Conservation (phyloP, 1,139 yeast species). For the Kodamaea suecica region DNA sequence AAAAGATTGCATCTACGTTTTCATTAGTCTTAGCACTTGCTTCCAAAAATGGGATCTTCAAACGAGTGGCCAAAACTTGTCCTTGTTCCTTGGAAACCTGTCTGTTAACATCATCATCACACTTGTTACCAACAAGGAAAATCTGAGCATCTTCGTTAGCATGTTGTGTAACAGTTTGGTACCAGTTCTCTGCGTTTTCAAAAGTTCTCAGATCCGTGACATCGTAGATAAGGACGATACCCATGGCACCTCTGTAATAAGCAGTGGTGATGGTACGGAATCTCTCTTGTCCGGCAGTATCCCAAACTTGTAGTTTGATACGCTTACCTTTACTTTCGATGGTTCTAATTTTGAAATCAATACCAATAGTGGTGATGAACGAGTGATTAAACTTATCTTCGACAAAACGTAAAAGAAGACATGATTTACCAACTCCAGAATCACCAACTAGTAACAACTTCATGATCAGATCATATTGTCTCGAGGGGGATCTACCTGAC, state of each 20-base stretch:
- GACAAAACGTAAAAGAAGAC: conserved; percentile 88
- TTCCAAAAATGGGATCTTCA: conserved; percentile 89
- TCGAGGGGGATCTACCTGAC: conserved; percentile 59
- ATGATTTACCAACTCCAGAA: conserved; percentile 94
- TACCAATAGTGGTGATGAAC: conserved; percentile 95
- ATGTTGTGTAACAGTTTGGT: conserved; percentile 89
- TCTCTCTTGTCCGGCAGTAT: conserved; percentile 98
- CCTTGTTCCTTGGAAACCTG: conserved; percentile 88
- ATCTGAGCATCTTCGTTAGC: conserved; percentile 95
- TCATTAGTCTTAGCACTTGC: conserved; percentile 93
- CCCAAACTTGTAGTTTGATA: conserved; percentile 97
- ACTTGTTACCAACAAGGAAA: conserved; percentile 91
- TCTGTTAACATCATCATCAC: conserved; percentile 76
- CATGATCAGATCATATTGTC: conserved; percentile 92
- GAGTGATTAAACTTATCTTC: conserved; percentile 97
- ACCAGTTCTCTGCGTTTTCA: conserved; percentile 86
- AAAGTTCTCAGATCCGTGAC: conserved; percentile 94
- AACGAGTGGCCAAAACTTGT: conserved; percentile 78
- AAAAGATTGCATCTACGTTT: conserved; percentile 89
- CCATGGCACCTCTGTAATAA: conserved; percentile 98
- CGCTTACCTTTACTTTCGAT: conserved; percentile 90
- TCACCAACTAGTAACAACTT: conserved; percentile 93
- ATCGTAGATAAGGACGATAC: conserved; percentile 92
- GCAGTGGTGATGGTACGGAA: conserved; percentile 98
- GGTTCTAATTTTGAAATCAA: conserved; percentile 95